Conservation (phyloP, 345 rosid genomes). For the Passiflora organensis region DNA sequence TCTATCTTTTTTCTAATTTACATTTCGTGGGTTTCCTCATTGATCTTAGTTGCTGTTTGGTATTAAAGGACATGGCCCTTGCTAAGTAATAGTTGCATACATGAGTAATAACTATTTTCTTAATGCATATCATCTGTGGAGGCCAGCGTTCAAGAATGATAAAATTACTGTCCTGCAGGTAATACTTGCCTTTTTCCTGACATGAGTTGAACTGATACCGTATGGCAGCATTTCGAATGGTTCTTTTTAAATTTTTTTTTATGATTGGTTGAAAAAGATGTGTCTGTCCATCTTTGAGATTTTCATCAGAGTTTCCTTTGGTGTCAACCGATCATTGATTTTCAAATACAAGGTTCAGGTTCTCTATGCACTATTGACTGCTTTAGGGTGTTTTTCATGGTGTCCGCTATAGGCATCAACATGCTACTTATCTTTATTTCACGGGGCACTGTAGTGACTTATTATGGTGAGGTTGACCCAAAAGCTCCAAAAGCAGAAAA, state of each 20-base stretch:
- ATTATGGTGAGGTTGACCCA: conserved; percentile 24
- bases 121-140: conserved; percentile 1
- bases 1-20: too few relatives aligned
- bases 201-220: neutral
- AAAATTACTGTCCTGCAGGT: conserved; percentile 6
- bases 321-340: neutral
- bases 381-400: neutral
- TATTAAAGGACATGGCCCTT: too few relatives aligned
- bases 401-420: conserved; percentile 7
- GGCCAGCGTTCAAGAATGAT: conserved; percentile 5
- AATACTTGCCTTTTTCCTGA: neutral
- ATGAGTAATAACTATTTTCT: too few relatives aligned
- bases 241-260: neutral
- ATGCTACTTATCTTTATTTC: conserved; percentile 13
- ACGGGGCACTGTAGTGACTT: conserved; percentile 7
- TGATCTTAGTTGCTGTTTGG: too few relatives aligned
- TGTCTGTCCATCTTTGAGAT: neutral
- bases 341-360: neutral
- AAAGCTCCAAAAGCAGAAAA: conserved; percentile 16
- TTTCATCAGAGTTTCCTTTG: neutral
- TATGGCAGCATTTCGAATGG: neutral
- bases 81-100: too few relatives aligned
- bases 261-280: neutral
- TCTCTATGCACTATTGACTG: neutral
- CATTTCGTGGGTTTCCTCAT: too few relatives aligned